Evolutionary conservation across 2,329 filamentous ascomycete species (phyloP).

Genomic region (Microcyclospora tardicrescens): DNA sequence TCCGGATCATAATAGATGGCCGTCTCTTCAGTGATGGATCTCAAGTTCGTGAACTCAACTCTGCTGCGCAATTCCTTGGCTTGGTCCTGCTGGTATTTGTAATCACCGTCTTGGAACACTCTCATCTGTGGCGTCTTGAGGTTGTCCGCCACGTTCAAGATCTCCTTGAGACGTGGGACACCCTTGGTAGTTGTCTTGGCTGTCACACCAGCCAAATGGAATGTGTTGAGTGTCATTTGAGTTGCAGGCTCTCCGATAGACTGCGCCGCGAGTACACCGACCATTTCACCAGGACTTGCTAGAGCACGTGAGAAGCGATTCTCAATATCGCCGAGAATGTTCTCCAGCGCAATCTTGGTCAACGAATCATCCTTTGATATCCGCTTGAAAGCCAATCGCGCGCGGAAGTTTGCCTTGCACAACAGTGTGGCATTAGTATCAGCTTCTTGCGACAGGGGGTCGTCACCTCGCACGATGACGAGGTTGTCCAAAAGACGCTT

Average conservation of each 20-base stretch:
- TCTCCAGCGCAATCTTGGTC: conserved; percentile 83
- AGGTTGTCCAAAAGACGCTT: conserved; percentile 62
- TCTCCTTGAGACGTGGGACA: conserved; percentile 98
- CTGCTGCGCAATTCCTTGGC: conserved; percentile 77
- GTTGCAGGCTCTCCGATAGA: conserved; percentile 98
- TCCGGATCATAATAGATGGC: conserved; percentile 98
- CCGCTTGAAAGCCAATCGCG: conserved; percentile 82
- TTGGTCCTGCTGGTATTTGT: conserved; percentile 55
- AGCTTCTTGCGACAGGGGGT: conserved; percentile 71
- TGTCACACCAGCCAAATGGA: conserved; percentile 99
- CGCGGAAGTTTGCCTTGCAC: conserved; percentile 84
- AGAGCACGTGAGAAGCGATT: conserved; percentile 74
- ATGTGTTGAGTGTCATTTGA: conserved; percentile 98
- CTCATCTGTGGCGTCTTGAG: conserved; percentile 98
- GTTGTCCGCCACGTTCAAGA: conserved; percentile 92
- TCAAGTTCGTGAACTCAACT: conserved; percentile 88
- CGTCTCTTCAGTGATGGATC: conserved; percentile 78
- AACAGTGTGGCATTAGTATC: conserved; percentile 79
- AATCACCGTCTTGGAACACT: conserved; percentile 60
- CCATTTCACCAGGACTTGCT: conserved; percentile 94
- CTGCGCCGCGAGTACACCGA: conserved; percentile 91
- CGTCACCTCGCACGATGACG: conserved; percentile 73
- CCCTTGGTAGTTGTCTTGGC: conserved; percentile 99
- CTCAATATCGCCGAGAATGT: conserved; percentile 82
- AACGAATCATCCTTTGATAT: conserved; percentile 75